These are phyloP conservation scores for Colletotrichum simmondsii DNA, from an alignment of 2,329 filamentous ascomycete genomes.

Conservation along the genomic window DNA sequence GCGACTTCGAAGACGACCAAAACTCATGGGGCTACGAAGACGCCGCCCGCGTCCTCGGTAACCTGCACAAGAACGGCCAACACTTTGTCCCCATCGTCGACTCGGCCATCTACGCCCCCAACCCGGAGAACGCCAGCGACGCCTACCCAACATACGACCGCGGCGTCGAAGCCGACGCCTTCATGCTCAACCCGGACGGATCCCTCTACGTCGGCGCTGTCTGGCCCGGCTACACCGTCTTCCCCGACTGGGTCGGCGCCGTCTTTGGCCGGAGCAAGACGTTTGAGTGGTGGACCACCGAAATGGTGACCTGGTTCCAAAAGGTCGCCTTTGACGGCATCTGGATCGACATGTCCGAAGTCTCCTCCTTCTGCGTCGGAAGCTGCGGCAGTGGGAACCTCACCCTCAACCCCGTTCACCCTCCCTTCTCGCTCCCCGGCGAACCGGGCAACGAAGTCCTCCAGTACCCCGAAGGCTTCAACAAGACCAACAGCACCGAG, in stretches of 20 bases:
- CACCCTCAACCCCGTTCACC: slow-evolving; percentile 73
- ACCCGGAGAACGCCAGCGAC: slow-evolving; percentile 69
- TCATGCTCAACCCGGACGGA: slow-evolving; percentile 68
- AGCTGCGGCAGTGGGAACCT: slow-evolving; percentile 76
- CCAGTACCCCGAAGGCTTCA: slow-evolving; percentile 74
- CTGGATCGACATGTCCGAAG: slow-evolving; percentile 71
- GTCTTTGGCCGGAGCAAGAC: slow-evolving; percentile 71
- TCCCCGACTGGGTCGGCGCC: slow-evolving; percentile 76
- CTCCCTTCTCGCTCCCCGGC: slow-evolving; percentile 65
- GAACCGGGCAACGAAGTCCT: slow-evolving; percentile 55
- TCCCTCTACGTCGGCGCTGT: slow-evolving; percentile 70
- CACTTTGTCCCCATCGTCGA: slow-evolving; percentile 83
- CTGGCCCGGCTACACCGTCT: slow-evolving; percentile 80
- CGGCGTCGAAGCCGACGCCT: slow-evolving; percentile 65
- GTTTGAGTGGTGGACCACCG: slow-evolving; percentile 74
- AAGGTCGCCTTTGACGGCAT: slow-evolving; percentile 62
- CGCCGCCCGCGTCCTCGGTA: slow-evolving; percentile 68
- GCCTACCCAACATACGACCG: slow-evolving; percentile 70
- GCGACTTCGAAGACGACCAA: slow-evolving; percentile 72
- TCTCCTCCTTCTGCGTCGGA: slow-evolving; percentile 74
- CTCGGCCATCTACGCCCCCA: slow-evolving; percentile 75
- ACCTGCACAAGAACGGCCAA: slow-evolving; percentile 72
- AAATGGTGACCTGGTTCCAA: slow-evolving; percentile 68
- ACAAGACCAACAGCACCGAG: slow-evolving; percentile 60
- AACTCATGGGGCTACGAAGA: slow-evolving; percentile 65